Base-by-base conservation (phyloP, 202 grass and related monocot genomes). In the Miscanthus sacchariflorus region DNA sequence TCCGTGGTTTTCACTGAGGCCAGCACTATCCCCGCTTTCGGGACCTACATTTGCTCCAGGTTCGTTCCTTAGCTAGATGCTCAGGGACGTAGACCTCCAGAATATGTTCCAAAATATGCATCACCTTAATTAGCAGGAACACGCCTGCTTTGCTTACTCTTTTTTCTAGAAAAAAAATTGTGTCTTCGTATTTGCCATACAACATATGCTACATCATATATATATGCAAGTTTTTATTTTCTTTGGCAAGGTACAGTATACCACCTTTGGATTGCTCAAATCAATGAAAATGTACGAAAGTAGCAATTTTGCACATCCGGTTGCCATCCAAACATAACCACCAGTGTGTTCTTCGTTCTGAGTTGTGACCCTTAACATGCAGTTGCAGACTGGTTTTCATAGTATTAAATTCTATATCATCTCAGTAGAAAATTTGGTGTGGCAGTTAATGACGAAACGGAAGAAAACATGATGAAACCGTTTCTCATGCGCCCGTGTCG, bases 1-100 rank as follows among this genome's bases (percentile, higher is more conserved):
- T 90, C 88, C 39, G 11, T 6, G 83, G 83, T 1, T 86, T 86
- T 40, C 83, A 90, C 72, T 86, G 24, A 79, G n/a, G 9, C 19
- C 8, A 39, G 35, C 10, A 39, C 27, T 67, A 21, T 82, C 27
- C 43, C 44, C 33, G 35, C 9, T 4, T 39, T 6, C 19, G 49
- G 50, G 52, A 21, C 21, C 9, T 61, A n/a, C 56, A 61, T 61
- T 4, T 23, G 7, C 21, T 23, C 7, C 8, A 61, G 2, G 56
- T 23, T 19, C 7, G 56, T 61, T 61, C 52, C 18, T 54, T 54
- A 18, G 50, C 50, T 54, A 54, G 50, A 54, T 56, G 17, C 52
- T 19, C 52, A 7, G 56, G 56, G 21, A 61, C 61, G 10, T 27
- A 65, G 61, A 65, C 23, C 61, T 65, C 59, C 23, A 65, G 11